Conservation (phyloP, 2,329 filamentous ascomycete genomes). For the Westerdykella sp. region DNA sequence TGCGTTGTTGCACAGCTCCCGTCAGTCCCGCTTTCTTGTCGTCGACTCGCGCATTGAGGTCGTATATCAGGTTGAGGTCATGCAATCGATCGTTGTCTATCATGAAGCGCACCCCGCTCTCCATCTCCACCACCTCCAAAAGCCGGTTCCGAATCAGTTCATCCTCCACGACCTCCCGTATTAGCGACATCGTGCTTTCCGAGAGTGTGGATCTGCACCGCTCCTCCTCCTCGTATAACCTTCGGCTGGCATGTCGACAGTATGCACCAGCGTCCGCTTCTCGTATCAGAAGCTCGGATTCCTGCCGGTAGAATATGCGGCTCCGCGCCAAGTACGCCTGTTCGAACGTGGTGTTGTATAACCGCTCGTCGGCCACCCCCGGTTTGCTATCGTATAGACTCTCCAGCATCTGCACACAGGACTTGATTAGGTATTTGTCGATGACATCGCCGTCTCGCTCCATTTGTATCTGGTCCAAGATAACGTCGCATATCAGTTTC, state of each 20-base stretch:
- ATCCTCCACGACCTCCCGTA: conserved; percentile 70
- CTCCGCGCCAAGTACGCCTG: conserved; percentile 67
- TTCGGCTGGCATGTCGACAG: conserved; percentile 66
- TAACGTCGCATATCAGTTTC: conserved; percentile 69
- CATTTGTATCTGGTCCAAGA: conserved; percentile 88
- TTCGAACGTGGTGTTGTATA: conserved; percentile 83
- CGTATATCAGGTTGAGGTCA: conserved; percentile 75
- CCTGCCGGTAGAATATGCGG: conserved; percentile 64
- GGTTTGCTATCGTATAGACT: conserved; percentile 74
- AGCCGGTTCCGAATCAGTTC: conserved; percentile 74
- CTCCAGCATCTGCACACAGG: conserved; percentile 84
- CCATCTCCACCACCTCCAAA: conserved; percentile 73
- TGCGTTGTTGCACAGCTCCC: conserved; percentile 63
- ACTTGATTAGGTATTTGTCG: conserved; percentile 73
- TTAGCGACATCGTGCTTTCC: conserved; percentile 62
- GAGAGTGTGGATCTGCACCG: conserved; percentile 80
- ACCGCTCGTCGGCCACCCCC: conserved; percentile 69
- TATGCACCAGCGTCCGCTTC: conserved; percentile 77
- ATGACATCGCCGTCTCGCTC: conserved; percentile 87
- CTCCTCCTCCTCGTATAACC: conserved; percentile 73
- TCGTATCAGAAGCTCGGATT: conserved; percentile 68
- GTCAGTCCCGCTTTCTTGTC: conserved; percentile 64
- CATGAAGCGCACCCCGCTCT: conserved; percentile 84
- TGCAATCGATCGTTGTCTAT: conserved; percentile 78
- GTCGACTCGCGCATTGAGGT: conserved; percentile 72